Base-by-base conservation (phyloP, 805 yeast genomes). In the Wickerhamomyces bovis region DNA sequence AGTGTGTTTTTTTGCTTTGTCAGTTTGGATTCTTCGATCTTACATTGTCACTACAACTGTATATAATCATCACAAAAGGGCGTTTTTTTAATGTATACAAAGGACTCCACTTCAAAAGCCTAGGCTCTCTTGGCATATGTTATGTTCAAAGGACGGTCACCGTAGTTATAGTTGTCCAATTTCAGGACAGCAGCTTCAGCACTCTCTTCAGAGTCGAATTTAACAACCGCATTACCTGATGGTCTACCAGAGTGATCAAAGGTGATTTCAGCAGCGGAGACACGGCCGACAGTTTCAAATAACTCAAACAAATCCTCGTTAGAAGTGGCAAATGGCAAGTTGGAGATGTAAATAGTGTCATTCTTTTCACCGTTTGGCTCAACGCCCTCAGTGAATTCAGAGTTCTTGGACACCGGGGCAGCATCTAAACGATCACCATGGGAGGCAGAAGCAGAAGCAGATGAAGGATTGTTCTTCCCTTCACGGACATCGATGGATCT, bases 301-400 rank as follows among this genome's bases (percentile, higher is more conserved):
- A 92, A 74, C 54, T 90, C 97, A 53, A 73, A 78, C 53, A 92
- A 75, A 66, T 92, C 97, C 48, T 83, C 81, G 54, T 83, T 81
- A 28, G 89, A 79, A n/a, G 97, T 90, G 44, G 89, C 83, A 74
- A 79, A 88, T 26, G 98, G 98, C 60, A 92, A 71, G 69, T 92
- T 92, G 40, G 74, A 75, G 20, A 85, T 89, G 61, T 68, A 85
- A 40, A 92, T 76, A 20, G 77, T 72, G 30, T 71, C 77, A 43
- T 80, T 82, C 43, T 78, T 80, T 36, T 69, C 76, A 39, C 88
- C 89, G 40, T 73, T 69, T 2, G 84, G 86, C 9, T 63, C 57
- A 39, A 85, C 89, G 46, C 81, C 83, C 41, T 74, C 78, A 13
- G 89, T 79, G 63, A 89, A 86, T 9, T 71, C 81, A 35, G 80